Percentiles rank a stretch among this genome's conserved stretches.
phyloP scores from a whole-genome alignment of 768 basidiomycete species.

The Tricholoma terreum region DNA sequence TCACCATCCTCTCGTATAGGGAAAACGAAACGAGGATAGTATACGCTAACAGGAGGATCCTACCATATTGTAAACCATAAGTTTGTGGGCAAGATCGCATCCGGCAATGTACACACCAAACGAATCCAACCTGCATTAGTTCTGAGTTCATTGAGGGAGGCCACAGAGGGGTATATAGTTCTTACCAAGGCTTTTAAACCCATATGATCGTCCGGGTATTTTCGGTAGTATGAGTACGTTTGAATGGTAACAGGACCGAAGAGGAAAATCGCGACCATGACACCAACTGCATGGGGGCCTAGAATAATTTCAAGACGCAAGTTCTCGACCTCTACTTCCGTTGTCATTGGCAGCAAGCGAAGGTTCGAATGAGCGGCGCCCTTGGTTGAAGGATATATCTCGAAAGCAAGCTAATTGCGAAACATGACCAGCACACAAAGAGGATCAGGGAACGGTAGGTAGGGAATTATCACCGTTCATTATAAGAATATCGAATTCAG shows the following conservation, averaged over 20 bases:
- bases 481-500: too few relatives aligned
- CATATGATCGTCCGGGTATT: conserved; percentile 4
- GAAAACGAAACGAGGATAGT: conserved; percentile 5
- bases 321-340: too few relatives aligned
- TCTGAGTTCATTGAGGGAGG: not conserved
- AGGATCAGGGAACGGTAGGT: too few relatives aligned
- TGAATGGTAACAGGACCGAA: conserved; percentile 6
- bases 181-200: conserved; percentile 5
- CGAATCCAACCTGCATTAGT: conserved; percentile 1
- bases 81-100: too few relatives aligned
- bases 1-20: conserved; percentile 3
- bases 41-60: conserved; percentile 4
- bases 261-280: conserved; percentile 3
- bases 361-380: too few relatives aligned
- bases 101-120: conserved; percentile 11
- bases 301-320: too few relatives aligned
- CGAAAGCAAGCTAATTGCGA: too few relatives aligned
- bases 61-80: not conserved
- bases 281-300: not conserved
- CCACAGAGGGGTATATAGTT: too few relatives aligned
- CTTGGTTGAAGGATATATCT: too few relatives aligned
- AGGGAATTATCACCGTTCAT: too few relatives aligned
- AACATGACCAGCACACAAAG: too few relatives aligned
- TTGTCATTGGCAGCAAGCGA: too few relatives aligned
- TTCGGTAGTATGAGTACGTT: conserved; percentile 5